Evolutionary conservation across 805 yeast species (phyloP).

Genomic region (Cyberlindnera sargentensis): DNA sequence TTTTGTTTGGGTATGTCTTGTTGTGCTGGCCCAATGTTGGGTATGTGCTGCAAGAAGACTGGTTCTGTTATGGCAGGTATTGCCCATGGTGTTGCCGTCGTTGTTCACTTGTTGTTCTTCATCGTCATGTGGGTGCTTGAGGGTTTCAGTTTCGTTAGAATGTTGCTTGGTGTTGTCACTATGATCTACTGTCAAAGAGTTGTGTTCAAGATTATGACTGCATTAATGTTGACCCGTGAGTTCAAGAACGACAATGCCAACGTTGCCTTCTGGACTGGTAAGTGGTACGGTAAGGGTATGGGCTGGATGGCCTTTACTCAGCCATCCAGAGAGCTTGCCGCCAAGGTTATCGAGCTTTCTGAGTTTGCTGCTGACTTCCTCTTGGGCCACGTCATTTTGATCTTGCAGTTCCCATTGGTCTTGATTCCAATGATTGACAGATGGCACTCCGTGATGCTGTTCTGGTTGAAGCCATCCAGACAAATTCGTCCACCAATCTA

Average conservation of each 20-base stretch:
- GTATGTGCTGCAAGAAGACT: slow-evolving; percentile 93
- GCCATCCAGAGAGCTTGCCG: slow-evolving; percentile 91
- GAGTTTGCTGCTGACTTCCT: slow-evolving; percentile 96
- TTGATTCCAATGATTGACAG: slow-evolving; percentile 84
- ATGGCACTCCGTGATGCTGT: slow-evolving; percentile 97
- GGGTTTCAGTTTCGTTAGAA: slow-evolving; percentile 83
- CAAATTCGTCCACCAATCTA: slow-evolving; percentile 98
- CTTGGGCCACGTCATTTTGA: slow-evolving; percentile 82
- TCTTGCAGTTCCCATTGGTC: slow-evolving; percentile 83
- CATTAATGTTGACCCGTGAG: slow-evolving; percentile 81
- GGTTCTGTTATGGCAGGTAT: slow-evolving; percentile 92
- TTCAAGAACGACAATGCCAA: slow-evolving; percentile 92
- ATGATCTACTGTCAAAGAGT: slow-evolving; percentile 84
- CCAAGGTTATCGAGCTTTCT: slow-evolving; percentile 89
- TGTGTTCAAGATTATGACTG: slow-evolving; percentile 77
- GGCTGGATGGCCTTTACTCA: slow-evolving; percentile 94
- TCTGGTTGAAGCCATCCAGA: slow-evolving; percentile 97
- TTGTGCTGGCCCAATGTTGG: slow-evolving; percentile 95
- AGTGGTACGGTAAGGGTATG: slow-evolving; percentile 93
- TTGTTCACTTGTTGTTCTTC: slow-evolving; percentile 80
- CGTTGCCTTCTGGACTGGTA: slow-evolving; percentile 99
- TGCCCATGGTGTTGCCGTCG: slow-evolving; percentile 92
- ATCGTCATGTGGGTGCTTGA: slow-evolving; percentile 96
- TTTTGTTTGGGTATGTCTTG: slow-evolving; percentile 80
- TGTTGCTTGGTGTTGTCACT: slow-evolving; percentile 80